Base-by-base conservation (phyloP, 352 stramenopile species). In the Pythium angustatum region DNA sequence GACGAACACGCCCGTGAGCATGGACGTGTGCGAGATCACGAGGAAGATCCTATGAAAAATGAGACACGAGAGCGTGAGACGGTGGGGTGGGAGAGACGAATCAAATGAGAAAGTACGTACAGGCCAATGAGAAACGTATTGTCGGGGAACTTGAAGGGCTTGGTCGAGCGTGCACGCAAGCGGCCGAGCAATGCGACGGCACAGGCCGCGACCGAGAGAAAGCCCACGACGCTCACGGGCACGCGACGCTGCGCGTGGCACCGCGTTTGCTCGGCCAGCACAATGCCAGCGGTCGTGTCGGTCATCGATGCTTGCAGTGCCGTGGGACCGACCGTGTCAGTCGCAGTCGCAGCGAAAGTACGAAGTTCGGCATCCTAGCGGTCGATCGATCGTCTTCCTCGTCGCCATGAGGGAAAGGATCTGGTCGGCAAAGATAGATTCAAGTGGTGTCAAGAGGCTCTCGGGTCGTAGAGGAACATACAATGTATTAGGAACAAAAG, bases 121-220 rank as follows among this genome's bases (percentile, higher is more conserved):
- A 69, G 48, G 15, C 53, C 55, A 24, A 69, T 55, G 48, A 45
- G 31, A 30, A 69, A 69, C 2, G 62, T 53, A 34, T 64, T 63
- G 27, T 63, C 62, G 7, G 62, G 62, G 30, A 64, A 64, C 62
- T 69, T 64, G 47, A 50, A 47, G 19, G 41, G 31, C 48, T 64
- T 69, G 28, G 15, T 11, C 14, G 38, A 48, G 24, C 44, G 45
- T n/a, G n/a, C 26, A 15, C 27, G 47, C 5, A 48, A 19, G 31
- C 61, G 61, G 22, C 26, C 7, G 17, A 58, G 2, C 9, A 68
- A 26, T 26, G 61, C 61, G 33, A 57, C 5, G 0, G 40, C n/a
- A 21, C 61, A 68, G 14, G 61, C 30, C 1, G 30, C 48, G 34
- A 62, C 15, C 19, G 61, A 68, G 22, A 49, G n/a, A 26, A 62